A percentile compares a stretch with the other conserved stretches of the same genome.
phyloP scores from a whole-genome alignment of 2,329 filamentous ascomycete genomes.

The Penicillium sp. region DNA sequence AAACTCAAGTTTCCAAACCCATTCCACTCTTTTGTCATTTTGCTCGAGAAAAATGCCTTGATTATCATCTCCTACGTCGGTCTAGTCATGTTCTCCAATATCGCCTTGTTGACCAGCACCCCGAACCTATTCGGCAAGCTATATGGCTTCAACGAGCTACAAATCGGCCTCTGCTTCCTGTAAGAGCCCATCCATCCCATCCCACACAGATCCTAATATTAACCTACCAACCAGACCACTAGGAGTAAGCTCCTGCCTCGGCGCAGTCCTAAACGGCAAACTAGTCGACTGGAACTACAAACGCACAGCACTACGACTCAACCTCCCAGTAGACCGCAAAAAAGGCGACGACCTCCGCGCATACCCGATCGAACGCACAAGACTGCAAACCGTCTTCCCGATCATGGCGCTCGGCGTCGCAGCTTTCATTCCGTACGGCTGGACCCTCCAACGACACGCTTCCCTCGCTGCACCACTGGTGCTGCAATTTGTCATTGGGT shows the following conservation, averaged over 20 bases:
- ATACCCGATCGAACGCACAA: constrained; percentile 38
- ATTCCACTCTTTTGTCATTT: constrained; percentile 36
- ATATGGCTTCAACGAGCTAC: constrained; percentile 31
- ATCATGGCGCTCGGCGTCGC: constrained; percentile 22
- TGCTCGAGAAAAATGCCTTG: constrained; percentile 35
- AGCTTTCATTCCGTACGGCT: constrained; percentile 29
- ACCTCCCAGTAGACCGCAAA: constrained; percentile 13
- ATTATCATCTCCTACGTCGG: constrained; percentile 36
- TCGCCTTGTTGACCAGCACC: constrained; percentile 36
- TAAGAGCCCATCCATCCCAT: constrained; percentile 3
- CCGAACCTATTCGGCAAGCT: constrained; percentile 36
- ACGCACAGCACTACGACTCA: constrained; percentile 11
- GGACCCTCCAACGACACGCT: constrained; percentile 20
- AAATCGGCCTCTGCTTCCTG: constrained; percentile 26
- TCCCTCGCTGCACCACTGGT: constrained; percentile 16
- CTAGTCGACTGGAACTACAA: constrained; percentile 23
- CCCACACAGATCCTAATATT: not conserved
- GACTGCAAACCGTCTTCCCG: constrained; percentile 25
- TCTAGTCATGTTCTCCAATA: constrained; percentile 33
- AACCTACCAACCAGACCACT: constrained; percentile 7
- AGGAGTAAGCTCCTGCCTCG: constrained; percentile 12
- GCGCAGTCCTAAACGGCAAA: constrained; percentile 20
- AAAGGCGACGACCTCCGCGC: constrained; percentile 43
- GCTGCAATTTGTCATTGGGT: constrained; percentile 30
- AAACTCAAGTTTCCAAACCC: constrained; percentile 44